phyloP scores from a whole-genome alignment of 805 yeast species.

The Candida tallmaniae region DNA sequence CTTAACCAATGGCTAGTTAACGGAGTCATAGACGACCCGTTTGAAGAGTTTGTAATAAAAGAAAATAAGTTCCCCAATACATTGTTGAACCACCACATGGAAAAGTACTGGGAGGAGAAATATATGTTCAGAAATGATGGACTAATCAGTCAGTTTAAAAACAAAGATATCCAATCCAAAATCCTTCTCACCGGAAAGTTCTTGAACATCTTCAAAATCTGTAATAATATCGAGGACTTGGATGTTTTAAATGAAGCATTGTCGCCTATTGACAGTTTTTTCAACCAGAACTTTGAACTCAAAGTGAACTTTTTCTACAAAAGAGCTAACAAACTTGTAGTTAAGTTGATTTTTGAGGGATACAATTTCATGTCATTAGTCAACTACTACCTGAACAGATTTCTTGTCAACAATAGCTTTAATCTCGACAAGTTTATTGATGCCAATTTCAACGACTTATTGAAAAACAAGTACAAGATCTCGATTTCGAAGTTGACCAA shows the following conservation, averaged over 20 bases:
- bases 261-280: conserved; percentile 23
- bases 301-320: conserved; percentile 58
- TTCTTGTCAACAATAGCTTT: conserved; percentile 50
- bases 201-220: conserved; percentile 63
- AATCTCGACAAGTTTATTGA: conserved; percentile 51
- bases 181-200: conserved; percentile 82
- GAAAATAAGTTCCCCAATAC: conserved; percentile 30
- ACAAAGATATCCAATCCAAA: conserved; percentile 52
- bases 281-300: conserved; percentile 45
- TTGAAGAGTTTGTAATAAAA: conserved; percentile 76
- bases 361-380: conserved; percentile 50
- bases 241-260: conserved; percentile 22
- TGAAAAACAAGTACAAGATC: conserved; percentile 32
- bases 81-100: conserved; percentile 38
- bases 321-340: conserved; percentile 60
- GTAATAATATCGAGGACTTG: conserved; percentile 45
- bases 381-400: conserved; percentile 49
- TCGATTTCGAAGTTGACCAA: conserved; percentile 25
- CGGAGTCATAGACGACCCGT: conserved; percentile 75
- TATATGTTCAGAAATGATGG: conserved; percentile 74
- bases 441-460: conserved; percentile 48
- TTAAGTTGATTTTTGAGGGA: conserved; percentile 56
- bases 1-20: conserved; percentile 73
- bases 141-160: conserved; percentile 58
- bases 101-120: conserved; percentile 70